Conservation (phyloP, 441 rosid species). For the Populus trichocarpa region DNA sequence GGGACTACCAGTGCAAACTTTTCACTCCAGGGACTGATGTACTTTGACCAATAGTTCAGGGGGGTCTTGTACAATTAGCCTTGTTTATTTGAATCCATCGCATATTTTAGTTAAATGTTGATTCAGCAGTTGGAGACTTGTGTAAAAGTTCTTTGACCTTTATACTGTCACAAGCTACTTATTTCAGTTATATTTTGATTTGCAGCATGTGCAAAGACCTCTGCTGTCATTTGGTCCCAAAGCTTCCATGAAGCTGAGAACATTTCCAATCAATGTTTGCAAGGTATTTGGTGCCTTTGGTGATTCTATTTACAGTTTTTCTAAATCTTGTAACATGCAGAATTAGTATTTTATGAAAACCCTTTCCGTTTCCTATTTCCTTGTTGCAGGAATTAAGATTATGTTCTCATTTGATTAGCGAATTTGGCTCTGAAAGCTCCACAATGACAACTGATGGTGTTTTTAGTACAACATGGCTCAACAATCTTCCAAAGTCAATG, state of each 20-base stretch:
- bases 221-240: slow-evolving; percentile 93
- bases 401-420: slow-evolving; percentile 72
- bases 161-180: background rate
- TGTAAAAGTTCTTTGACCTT: background rate
- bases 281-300: slow-evolving; percentile 50
- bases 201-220: slow-evolving; percentile 95
- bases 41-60: background rate
- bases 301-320: slow-evolving; percentile 7
- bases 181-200: slow-evolving; percentile 11
- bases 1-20: background rate
- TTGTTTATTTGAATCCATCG: background rate
- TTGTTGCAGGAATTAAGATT: slow-evolving; percentile 69
- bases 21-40: background rate
- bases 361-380: slow-evolving; percentile 22
- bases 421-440: slow-evolving; percentile 68
- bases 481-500: slow-evolving; percentile 57
- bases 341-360: slow-evolving; percentile 13
- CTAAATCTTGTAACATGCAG: background rate
- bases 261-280: slow-evolving; percentile 86
- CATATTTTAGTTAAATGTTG: background rate
- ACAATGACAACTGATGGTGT: slow-evolving; percentile 65
- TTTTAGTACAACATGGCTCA: slow-evolving; percentile 82
- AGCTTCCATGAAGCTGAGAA: slow-evolving; percentile 71
- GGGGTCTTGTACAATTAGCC: background rate
- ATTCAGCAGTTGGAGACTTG: background rate